Evolutionary conservation across 2,329 filamentous ascomycete genomes (phyloP).

Genomic region (Fusarium palustre): DNA sequence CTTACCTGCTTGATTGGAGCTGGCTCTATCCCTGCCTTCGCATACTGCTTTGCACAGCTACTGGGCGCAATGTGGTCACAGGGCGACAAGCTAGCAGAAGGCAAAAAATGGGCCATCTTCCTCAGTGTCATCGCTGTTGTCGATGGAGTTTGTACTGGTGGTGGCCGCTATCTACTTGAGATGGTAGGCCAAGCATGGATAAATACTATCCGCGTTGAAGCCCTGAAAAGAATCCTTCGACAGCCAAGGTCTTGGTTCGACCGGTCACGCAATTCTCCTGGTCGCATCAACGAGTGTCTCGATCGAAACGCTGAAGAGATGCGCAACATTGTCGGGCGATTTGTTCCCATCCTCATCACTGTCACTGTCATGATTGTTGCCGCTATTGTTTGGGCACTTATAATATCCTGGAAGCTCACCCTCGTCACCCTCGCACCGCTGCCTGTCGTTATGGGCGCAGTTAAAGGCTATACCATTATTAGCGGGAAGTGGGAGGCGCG

Average conservation of each 20-base stretch:
- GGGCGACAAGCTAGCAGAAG: conserved; percentile 59
- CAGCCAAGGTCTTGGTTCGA: conserved; percentile 87
- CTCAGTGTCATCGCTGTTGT: conserved; percentile 75
- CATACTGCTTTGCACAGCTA: conserved; percentile 79
- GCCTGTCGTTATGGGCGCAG: conserved; percentile 75
- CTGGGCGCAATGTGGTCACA: conserved; percentile 75
- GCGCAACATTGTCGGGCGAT: conserved; percentile 82
- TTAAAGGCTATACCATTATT: conserved; percentile 72
- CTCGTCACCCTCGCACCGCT: conserved; percentile 77
- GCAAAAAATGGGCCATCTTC: conserved; percentile 74
- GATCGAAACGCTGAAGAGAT: conserved; percentile 90
- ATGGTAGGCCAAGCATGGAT: conserved; percentile 80
- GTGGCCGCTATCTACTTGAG: conserved; percentile 79
- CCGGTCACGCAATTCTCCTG: conserved; percentile 70
- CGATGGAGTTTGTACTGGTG: conserved; percentile 74
- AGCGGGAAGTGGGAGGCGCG: conserved; percentile 78
- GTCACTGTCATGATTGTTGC: conserved; percentile 74
- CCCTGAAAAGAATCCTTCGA: conserved; percentile 75
- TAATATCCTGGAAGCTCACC: conserved; percentile 82
- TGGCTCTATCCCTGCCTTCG: conserved; percentile 77
- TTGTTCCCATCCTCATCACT: conserved; percentile 76
- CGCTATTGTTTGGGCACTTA: conserved; percentile 80
- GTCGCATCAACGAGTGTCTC: conserved; percentile 75
- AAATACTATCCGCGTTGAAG: conserved; percentile 74
- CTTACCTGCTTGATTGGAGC: conserved; percentile 73